phyloP scores from a whole-genome alignment of 2,329 filamentous ascomycete genomes.

The Fulvia fulva region DNA sequence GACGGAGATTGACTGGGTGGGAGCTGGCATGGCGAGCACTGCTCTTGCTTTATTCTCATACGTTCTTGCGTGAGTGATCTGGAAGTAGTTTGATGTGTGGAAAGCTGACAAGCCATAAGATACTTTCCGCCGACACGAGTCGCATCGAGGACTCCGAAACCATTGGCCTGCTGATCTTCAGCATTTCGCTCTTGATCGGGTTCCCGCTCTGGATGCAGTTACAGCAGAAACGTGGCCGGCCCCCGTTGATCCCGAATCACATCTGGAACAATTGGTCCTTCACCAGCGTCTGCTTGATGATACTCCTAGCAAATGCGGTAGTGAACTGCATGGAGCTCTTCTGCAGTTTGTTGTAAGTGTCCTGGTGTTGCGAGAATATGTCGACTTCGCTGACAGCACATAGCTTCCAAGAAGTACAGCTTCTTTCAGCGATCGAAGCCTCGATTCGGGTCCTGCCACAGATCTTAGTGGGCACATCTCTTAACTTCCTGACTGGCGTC shows the following conservation, averaged over 20 bases:
- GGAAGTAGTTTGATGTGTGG: too few relatives aligned
- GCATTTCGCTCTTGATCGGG: slow-evolving; percentile 41
- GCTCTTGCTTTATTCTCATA: slow-evolving; percentile 50
- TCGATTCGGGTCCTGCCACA: slow-evolving; percentile 45
- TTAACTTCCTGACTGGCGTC: too few relatives aligned
- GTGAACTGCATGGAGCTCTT: slow-evolving; percentile 34
- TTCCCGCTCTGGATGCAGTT: slow-evolving; percentile 56
- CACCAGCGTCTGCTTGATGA: slow-evolving; percentile 49
- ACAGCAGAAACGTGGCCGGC: slow-evolving; percentile 43
- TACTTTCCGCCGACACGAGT: slow-evolving; percentile 18
- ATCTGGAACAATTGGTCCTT: slow-evolving; percentile 58
- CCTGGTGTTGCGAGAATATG: too few relatives aligned
- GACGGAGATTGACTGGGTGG: slow-evolving; percentile 53
- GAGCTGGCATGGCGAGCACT: slow-evolving; percentile 44
- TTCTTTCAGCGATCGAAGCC: slow-evolving; percentile 15
- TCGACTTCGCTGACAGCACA: neutral
- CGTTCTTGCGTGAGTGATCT: slow-evolving; percentile 41
- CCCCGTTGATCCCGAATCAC: slow-evolving; percentile 60
- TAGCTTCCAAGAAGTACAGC: slow-evolving; percentile 27
- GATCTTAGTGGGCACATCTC: slow-evolving; percentile 24
- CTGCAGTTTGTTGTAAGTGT: slow-evolving; percentile 12
- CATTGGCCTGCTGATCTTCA: slow-evolving; percentile 43
- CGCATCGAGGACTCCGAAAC: slow-evolving; percentile 17
- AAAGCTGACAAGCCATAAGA: too few relatives aligned
- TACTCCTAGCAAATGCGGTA: slow-evolving; percentile 39